A percentile compares a stretch with the other conserved stretches of the same genome.
Evolutionary conservation across 768 basidiomycete genomes (phyloP).

Genomic region (Ramaria sp.): DNA sequence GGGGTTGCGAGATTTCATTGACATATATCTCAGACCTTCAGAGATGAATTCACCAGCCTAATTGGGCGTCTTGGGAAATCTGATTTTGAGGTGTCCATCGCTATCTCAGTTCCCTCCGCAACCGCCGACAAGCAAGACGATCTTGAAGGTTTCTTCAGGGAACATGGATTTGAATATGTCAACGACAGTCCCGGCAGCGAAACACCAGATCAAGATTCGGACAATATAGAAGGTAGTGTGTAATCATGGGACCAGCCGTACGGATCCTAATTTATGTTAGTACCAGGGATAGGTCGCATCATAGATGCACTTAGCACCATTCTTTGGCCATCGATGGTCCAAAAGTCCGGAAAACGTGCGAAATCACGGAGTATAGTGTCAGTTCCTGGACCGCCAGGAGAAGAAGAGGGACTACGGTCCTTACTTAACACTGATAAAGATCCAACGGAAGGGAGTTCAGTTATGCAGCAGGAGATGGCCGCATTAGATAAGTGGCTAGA

Average conservation of each 20-base stretch:
- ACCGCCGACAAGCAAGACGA: conserved; percentile 29
- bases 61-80: conserved; percentile 37
- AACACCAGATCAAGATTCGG: background rate
- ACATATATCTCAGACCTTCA: background rate
- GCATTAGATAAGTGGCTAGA: conserved; percentile 55
- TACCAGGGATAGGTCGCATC: conserved; percentile 49
- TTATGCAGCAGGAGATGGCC: conserved; percentile 41
- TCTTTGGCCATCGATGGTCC: conserved; percentile 78
- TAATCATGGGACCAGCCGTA: background rate
- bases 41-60: conserved; percentile 35
- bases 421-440: conserved; percentile 17
- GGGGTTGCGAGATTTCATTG: too few relatives aligned
- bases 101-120: conserved; percentile 34
- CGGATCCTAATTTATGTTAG: background rate
- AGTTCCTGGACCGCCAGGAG: conserved; percentile 15
- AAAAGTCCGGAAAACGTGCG: conserved; percentile 17
- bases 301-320: conserved; percentile 74
- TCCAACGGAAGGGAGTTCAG: conserved; percentile 1
- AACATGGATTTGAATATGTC: conserved; percentile 67
- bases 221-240: conserved; percentile 1
- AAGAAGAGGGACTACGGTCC: conserved; percentile 26
- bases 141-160: conserved; percentile 55
- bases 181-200: conserved; percentile 15
- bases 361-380: conserved; percentile 5
- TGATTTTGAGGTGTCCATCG: conserved; percentile 64